Conservation (phyloP, 768 basidiomycete species). For the Coprinellus aureogranulatus region DNA sequence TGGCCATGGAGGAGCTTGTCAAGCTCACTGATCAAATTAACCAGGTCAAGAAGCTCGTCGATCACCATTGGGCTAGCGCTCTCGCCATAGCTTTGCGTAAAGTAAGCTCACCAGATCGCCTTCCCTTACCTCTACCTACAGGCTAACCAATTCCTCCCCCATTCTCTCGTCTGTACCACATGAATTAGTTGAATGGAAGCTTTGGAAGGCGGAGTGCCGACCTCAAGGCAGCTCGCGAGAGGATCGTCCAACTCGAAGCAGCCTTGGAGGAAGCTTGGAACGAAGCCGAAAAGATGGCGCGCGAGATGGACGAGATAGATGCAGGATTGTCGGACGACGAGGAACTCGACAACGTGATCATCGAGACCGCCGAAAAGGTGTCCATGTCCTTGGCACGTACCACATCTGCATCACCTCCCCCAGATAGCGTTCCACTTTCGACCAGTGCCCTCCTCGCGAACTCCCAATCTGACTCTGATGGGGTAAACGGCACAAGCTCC, state of each 20-base stretch:
- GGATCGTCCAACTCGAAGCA: conserved; percentile 56
- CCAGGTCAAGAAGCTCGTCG: conserved; percentile 59
- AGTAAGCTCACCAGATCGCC: conserved; percentile 26
- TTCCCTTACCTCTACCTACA: conserved; percentile 2
- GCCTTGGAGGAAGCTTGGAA: conserved; percentile 81
- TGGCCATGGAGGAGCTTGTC: conserved; percentile 54
- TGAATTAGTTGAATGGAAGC: conserved; percentile 58
- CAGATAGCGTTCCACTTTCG: conserved; percentile 15
- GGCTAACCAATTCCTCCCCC: conserved; percentile 4
- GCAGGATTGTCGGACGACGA: conserved; percentile 30
- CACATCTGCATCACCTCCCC: conserved; percentile 13
- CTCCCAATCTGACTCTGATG: conserved; percentile 5
- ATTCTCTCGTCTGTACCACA: background rate
- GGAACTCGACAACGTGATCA: conserved; percentile 36
- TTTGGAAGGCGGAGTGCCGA: conserved; percentile 66
- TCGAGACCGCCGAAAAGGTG: conserved; percentile 48
- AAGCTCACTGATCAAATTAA: conserved; percentile 59
- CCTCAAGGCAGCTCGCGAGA: conserved; percentile 43
- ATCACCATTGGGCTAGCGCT: conserved; percentile 73
- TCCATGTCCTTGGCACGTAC: conserved; percentile 28
- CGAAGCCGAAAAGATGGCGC: conserved; percentile 69
- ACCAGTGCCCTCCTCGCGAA: conserved; percentile 12
- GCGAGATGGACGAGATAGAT: conserved; percentile 67
- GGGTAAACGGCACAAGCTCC: conserved; percentile 6
- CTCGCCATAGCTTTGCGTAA: conserved; percentile 76